phyloP scores from a whole-genome alignment of 1,284 basidiomycete genomes.

The Serendipita sp. region DNA sequence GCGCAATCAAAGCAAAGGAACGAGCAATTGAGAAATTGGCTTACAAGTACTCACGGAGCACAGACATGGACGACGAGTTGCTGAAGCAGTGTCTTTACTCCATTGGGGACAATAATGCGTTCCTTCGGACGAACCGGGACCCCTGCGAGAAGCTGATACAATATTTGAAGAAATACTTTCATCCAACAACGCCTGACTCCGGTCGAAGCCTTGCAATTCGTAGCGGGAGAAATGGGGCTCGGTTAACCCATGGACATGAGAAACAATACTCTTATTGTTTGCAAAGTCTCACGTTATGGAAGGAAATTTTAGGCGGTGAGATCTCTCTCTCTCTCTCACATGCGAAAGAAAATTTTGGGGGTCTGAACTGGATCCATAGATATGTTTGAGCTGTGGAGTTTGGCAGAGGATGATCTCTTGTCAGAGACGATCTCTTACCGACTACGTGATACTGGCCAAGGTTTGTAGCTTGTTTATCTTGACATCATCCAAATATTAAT shows the following conservation, averaged over 20 bases:
- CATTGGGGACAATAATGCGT: constrained; percentile 74
- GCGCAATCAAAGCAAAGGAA: constrained; percentile 66
- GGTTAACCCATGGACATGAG: constrained; percentile 64
- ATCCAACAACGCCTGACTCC: constrained; percentile 50
- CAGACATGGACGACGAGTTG: constrained; percentile 39
- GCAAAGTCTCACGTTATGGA: constrained; percentile 70
- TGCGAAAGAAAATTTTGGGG: background rate
- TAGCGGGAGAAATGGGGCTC: constrained; percentile 58
- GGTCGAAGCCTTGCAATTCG: constrained; percentile 52
- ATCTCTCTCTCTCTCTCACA: background rate
- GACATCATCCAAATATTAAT: background rate
- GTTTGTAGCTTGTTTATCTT: constrained; percentile 17
- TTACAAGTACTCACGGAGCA: constrained; percentile 36
- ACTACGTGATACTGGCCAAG: constrained; percentile 68
- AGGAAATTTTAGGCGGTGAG: constrained; percentile 64
- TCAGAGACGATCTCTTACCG: constrained; percentile 57
- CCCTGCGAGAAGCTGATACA: constrained; percentile 68
- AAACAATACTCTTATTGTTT: constrained; percentile 71
- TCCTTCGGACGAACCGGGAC: constrained; percentile 65
- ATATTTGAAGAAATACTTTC: constrained; percentile 60
- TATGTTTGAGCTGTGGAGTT: constrained; percentile 71
- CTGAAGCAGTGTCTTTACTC: constrained; percentile 66
- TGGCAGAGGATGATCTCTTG: constrained; percentile 64
- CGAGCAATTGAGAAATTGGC: constrained; percentile 63
- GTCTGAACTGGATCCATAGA: constrained; percentile 28